Evolutionary conservation across 2,329 filamentous ascomycete species (phyloP), one percentile per base, ranked within the genome.

Genomic region (Mycocentrospora acerina): DNA sequence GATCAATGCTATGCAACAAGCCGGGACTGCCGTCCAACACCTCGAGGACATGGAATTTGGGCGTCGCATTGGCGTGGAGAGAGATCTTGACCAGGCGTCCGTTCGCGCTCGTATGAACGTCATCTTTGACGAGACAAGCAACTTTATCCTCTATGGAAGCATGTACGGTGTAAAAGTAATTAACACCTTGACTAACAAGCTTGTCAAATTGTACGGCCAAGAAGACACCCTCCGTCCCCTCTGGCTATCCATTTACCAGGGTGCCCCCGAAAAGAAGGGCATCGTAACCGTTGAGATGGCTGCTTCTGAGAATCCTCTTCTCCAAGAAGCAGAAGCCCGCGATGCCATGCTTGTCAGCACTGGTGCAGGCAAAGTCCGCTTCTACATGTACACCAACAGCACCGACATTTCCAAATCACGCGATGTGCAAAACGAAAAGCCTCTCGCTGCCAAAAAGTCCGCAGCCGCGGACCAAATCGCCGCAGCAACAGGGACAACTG

Each of bases 361-460:
- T 0, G 91, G 84, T 1, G 84, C 87, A 30, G 86, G 84, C 47
- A 97, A 95, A 70, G 81, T 86, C 18, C 86, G 94, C 27, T 98
- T 98, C 71, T 98, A 96, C 77, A 90, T 97, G 82, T 98, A 96
- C 69, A 95, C 88, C 24, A 95, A 96, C 66, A 87, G 95, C 26
- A 80, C 84, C 25, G 86, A 89, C 47, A 48, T 42, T 3, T 44
- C 53, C 17, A 60, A 62, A 35, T 57, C 53, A 15, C 83, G 93
- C 52, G 93, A 98, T 64, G 78, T 98, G 9, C 90, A 95, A 55
- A 98, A 98, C 65, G 93, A 98, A 70, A 90, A 90, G 55, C 93
- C 91, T 0, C 85, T 81, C 2, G 19, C 19, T 22, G 5, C 19
- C 19, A 22, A 22, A 22, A 22, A 22, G 9, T 22, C 19, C 19